Base-by-base conservation (phyloP, 2,329 filamentous ascomycete species). In the Ophiosphaerella narmari region DNA sequence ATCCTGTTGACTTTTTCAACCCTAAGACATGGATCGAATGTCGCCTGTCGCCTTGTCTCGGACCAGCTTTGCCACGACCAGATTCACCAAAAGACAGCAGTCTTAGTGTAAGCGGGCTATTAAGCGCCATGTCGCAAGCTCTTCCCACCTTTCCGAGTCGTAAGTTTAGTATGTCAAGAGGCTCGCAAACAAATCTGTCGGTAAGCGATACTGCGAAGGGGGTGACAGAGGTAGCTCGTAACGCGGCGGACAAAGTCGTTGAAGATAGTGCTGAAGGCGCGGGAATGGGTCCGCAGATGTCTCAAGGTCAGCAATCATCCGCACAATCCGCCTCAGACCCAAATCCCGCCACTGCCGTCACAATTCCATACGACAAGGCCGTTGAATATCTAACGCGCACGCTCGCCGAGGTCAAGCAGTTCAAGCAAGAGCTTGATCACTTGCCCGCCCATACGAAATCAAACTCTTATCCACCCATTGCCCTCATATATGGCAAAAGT, bases 401-500 rank as follows among this genome's bases (percentile, higher is more conserved):
- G 0, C 84, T 97, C 0, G 77, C 82, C 13, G 84, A 87, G 24
- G 86, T 85, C 6, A 86, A 86, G 54, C 77, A 76, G 7, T 97
- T 96, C 80, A 92, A 94, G 54, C 74, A 83, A 53, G 88, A 93
- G 62, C 82, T 93, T 1, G 78, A 81, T 1, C 86, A 89, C 73
- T 77, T 78, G 1, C 77, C 85, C 0, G 59, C 72, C 1, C 86
- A 88, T 61, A 82, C 85, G 13, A 72, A 75, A 0, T 68, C 78
- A n/a, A 96, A 96, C 67, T 68, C 72, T 0, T 97, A 97, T 65
- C 92, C 92, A 2, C 92, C 93, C 0, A 78, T 90, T 11, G 86
- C 89, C 0, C 82, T 96, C 39, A 83, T 97, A 7, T 97, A 96
- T 74, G 89, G 90, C 48, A 96, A 96, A 71, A 86, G 85, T 21